Percentiles rank a stretch among this genome's conserved stretches.
Evolutionary conservation across 2,329 filamentous ascomycete genomes (phyloP).

Genomic region (Phyllosticta capitalensis): DNA sequence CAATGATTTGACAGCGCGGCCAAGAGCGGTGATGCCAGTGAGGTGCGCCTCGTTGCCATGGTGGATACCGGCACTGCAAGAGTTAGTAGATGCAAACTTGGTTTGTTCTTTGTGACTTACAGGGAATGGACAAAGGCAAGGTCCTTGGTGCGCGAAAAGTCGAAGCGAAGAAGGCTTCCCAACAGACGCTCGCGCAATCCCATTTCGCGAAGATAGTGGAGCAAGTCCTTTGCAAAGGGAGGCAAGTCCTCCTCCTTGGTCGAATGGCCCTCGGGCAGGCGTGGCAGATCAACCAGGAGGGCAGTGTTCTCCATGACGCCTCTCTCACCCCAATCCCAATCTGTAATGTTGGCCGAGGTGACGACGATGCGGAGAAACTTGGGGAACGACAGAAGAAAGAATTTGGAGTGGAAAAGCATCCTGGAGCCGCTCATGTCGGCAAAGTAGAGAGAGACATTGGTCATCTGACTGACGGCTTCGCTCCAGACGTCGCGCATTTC

Average conservation of each 20-base stretch:
- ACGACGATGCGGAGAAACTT: conserved; percentile 68
- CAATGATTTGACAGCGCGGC: conserved; percentile 46
- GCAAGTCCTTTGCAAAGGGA: conserved; percentile 59
- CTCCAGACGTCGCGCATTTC: conserved; percentile 11
- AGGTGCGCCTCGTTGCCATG: conserved; percentile 29
- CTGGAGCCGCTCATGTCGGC: conserved; percentile 64
- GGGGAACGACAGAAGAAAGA: conserved; percentile 77
- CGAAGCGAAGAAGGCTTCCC: conserved; percentile 63
- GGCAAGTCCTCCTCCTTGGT: conserved; percentile 30
- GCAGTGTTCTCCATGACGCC: conserved; percentile 81
- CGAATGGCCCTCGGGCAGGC: conserved; percentile 28
- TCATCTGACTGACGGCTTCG: conserved; percentile 27
- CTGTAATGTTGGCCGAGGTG: conserved; percentile 76
- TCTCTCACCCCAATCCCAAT: conserved; percentile 77
- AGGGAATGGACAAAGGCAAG: conserved; percentile 81
- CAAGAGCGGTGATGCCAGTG: conserved; percentile 68
- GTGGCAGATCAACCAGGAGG: conserved; percentile 87
- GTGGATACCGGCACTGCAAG: conserved; percentile 18
- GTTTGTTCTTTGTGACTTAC: conserved; percentile 41
- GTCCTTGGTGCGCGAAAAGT: conserved; percentile 63
- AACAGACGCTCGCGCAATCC: conserved; percentile 56
- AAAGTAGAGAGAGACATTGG: conserved; percentile 61
- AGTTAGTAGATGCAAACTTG: background rate
- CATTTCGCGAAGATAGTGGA: conserved; percentile 59
- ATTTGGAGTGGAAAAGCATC: conserved; percentile 85